Evolutionary conservation across 2,329 filamentous ascomycete species (phyloP), one percentile per base, ranked within the genome.

Genomic region (Acrocalymma vagum): DNA sequence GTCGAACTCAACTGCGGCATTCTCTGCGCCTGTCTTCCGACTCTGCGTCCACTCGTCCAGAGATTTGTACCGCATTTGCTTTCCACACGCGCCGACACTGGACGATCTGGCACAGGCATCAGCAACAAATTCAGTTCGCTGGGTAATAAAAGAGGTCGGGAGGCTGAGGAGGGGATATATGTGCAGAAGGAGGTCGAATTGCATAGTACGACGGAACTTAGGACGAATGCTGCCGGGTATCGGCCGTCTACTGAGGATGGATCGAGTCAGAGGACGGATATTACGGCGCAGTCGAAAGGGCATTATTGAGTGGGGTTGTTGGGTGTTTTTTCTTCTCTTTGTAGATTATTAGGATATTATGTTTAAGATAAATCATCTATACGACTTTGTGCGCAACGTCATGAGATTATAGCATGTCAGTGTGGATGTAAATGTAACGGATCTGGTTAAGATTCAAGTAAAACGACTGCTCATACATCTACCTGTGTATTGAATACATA

Each of bases 1-100:
- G 38, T 52, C 4, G 51, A 54, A 37, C 37, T 56, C 10, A 53
- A 49, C 24, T 41, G 45, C 14, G 53, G 53, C 9, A 53, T 56
- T 21, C 39, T 56, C 3, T 56, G 53, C 33, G 53, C 53, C 2
- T 56, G 47, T 25, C 29, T 56, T 16, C 53, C 53, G 26, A 53
- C 53, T 3, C 29, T 56, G 9, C 53, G 53, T 4, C 44, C 49
- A 2, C 31, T 53, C 1, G 32, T 56, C 13, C 38, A 38, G 28
- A 45, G 44, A 14, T 15, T 45, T 27, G 29, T 48, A 9, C 52
- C 52, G 4, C 30, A 35, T 5, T 18, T 48, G 5, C 36, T 52
- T 9, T 45, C 51, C 1, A 37, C 45, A 4, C 11, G 14, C n/a
- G 17, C 24, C 13, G n/a, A 13, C 9, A 35, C 11, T 16, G 23